These are phyloP conservation scores for Auriscalpium microsporum DNA, from an alignment of 768 basidiomycete genomes.

Conservation along the genomic window DNA sequence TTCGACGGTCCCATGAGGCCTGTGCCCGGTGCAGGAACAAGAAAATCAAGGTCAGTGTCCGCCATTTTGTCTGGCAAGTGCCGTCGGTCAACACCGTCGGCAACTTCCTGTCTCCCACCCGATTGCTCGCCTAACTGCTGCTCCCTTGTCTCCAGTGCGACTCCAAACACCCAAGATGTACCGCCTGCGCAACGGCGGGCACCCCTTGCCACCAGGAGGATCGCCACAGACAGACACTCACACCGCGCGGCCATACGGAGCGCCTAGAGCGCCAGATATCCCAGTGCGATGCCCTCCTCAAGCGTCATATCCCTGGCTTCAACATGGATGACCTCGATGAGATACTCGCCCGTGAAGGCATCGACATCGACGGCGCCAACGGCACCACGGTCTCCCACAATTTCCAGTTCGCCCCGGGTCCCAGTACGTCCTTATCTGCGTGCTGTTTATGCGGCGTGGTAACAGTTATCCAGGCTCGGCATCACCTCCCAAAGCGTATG, in stretches of 20 bases:
- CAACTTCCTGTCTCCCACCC: conserved; percentile 60
- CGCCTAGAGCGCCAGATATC: conserved; percentile 72
- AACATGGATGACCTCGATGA: conserved; percentile 59
- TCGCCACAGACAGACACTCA: conserved; percentile 79
- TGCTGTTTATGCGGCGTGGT: conserved; percentile 14
- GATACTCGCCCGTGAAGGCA: conserved; percentile 54
- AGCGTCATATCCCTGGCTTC: conserved; percentile 63
- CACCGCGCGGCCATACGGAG: conserved; percentile 77
- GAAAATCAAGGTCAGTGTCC: conserved; percentile 82
- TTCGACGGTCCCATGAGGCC: conserved; percentile 85
- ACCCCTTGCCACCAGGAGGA: conserved; percentile 82
- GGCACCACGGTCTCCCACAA: conserved; percentile 7
- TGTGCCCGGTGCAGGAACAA: conserved; percentile 91
- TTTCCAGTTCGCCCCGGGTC: conserved; percentile 22
- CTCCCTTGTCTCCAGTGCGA: conserved; percentile 55
- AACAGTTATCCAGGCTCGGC: conserved; percentile 15
- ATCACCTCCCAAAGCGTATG: conserved; percentile 25
- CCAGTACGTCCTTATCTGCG: conserved; percentile 18
- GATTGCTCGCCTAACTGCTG: conserved; percentile 22
- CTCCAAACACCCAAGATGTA: conserved; percentile 82
- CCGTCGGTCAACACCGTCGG: conserved; percentile 62
- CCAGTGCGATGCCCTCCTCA: conserved; percentile 73
- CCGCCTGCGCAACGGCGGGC: conserved; percentile 74
- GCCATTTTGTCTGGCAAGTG: conserved; percentile 24
- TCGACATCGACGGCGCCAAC: conserved; percentile 34